Base-by-base conservation (phyloP, 1,284 basidiomycete genomes). In the Phellinidium pouzarii region DNA sequence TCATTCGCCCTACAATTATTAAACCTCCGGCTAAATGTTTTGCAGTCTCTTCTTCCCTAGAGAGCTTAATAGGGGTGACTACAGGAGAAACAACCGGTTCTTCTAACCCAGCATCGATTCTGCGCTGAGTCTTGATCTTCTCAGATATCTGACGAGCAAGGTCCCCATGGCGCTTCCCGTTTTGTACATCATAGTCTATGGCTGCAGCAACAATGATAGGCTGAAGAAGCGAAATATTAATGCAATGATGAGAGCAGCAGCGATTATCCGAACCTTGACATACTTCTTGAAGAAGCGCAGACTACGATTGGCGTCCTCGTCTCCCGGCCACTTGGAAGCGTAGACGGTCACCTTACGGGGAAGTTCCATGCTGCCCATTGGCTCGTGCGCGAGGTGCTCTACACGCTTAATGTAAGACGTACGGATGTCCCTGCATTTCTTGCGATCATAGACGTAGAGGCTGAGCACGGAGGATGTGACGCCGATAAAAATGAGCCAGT, bases 191-290 rank as follows among this genome's bases (percentile, higher is more conserved):
- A 68, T 89, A 98, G 75, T 99, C 95, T 37, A 98, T 74, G 0
- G 91, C 95, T 3, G 94, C 93, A 7, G 95, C 93, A 27, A 94
- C 90, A 11, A 99, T 77, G 58, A 96, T 82, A 4, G 95, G 95
- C 94, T 97, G 59, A 36, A 34, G 51, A 51, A 47, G 36, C 37
- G 43, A 55, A 52, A 40, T 54, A 53, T 52, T 41, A 58, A 41
- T 50, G 22, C 6, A 44, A 22, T 23, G 27, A 41, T 40, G 36
- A 43, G 44, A 42, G 26, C 49, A 11, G 47, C 43, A 53, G 49
- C 48, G 40, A 29, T 50, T 55, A 47, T 70, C 57, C 73, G 62
- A 61, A 95, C 94, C 86, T 96, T 96, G 74, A 97, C 82, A 70
- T 96, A 98, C 74, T 90, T 92, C 65, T 90, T 85, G 72, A 98